These are phyloP conservation scores for Coemansia sp. DNA, from an alignment of 192 early-diverging fungal species.

Conservation along the genomic window DNA sequence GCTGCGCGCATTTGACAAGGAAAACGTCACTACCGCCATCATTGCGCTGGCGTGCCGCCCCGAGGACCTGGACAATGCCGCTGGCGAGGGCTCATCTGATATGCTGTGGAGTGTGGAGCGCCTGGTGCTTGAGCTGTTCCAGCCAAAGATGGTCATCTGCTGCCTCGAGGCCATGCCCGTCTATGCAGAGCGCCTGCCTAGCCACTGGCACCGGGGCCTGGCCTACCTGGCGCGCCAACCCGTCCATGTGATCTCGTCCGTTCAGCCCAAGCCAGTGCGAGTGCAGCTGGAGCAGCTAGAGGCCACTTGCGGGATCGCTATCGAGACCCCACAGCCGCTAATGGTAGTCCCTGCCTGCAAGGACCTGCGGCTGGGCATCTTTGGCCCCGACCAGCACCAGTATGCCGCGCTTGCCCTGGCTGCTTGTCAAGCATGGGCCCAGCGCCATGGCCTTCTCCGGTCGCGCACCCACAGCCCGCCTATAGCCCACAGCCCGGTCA, in stretches of 20 bases:
- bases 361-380: conserved; percentile 24
- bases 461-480: conserved; percentile 12
- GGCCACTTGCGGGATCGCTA: conserved; percentile 15
- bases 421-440: conserved; percentile 33
- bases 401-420: conserved; percentile 36
- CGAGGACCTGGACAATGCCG: background rate
- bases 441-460: conserved; percentile 16
- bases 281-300: conserved; percentile 29
- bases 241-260: conserved; percentile 23
- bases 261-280: conserved; percentile 31
- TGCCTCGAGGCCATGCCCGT: conserved; percentile 32
- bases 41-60: conserved; percentile 5
- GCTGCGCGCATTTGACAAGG: conserved; percentile 22
- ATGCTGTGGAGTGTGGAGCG: conserved; percentile 12
- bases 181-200: conserved; percentile 20
- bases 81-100: background rate
- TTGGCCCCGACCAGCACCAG: conserved; percentile 23
- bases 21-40: conserved; percentile 18
- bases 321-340: conserved; percentile 29
- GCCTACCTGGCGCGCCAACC: conserved; percentile 22
- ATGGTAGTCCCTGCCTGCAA: conserved; percentile 8
- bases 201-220: conserved; percentile 25
- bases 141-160: conserved; percentile 23
- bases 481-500: conserved; percentile 14
- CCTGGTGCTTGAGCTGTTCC: conserved; percentile 18